Conservation (phyloP, 306 rosid species). For the Pyrus betulifolia region DNA sequence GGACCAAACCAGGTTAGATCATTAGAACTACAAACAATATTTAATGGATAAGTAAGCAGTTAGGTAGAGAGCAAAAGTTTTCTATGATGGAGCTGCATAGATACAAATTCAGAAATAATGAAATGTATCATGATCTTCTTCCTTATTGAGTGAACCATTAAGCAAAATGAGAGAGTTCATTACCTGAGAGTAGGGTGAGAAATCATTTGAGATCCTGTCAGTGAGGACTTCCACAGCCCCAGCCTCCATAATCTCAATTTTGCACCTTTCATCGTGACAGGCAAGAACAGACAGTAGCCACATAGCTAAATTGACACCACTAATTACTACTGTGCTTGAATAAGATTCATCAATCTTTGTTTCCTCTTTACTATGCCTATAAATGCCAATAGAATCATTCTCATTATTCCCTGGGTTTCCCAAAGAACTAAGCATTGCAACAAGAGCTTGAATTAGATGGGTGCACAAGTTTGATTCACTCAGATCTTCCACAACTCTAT, state of each 20-base stretch:
- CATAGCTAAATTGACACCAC: conserved; percentile 64
- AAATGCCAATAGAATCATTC: conserved; percentile 58
- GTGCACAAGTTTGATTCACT: conserved; percentile 43
- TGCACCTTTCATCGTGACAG: conserved; percentile 69
- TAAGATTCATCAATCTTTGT: conserved; percentile 32
- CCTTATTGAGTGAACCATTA: not conserved
- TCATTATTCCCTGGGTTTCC: conserved; percentile 34
- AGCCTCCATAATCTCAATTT: conserved; percentile 72
- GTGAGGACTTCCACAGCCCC: conserved; percentile 87
- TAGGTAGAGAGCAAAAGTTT: conserved; percentile 9
- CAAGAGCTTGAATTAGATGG: conserved; percentile 72
- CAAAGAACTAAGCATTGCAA: conserved; percentile 50
- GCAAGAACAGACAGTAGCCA: conserved; percentile 90
- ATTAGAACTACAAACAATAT: conserved; percentile 3
- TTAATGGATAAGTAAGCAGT: not conserved
- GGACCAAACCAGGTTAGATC: conserved; percentile 16
- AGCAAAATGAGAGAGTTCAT: conserved; percentile 14
- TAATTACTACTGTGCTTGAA: conserved; percentile 47
- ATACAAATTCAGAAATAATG: conserved; percentile 2
- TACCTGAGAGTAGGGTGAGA: conserved; percentile 81
- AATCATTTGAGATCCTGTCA: conserved; percentile 71
- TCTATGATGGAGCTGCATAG: not conserved
- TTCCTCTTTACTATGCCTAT: conserved; percentile 52
- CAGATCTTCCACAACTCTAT: conserved; percentile 75
- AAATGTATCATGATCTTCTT: conserved; percentile 3